Evolutionary conservation across 2,329 filamentous ascomycete genomes (phyloP), one percentile per base, ranked within the genome.

Genomic region (Aspergillus neoniger): DNA sequence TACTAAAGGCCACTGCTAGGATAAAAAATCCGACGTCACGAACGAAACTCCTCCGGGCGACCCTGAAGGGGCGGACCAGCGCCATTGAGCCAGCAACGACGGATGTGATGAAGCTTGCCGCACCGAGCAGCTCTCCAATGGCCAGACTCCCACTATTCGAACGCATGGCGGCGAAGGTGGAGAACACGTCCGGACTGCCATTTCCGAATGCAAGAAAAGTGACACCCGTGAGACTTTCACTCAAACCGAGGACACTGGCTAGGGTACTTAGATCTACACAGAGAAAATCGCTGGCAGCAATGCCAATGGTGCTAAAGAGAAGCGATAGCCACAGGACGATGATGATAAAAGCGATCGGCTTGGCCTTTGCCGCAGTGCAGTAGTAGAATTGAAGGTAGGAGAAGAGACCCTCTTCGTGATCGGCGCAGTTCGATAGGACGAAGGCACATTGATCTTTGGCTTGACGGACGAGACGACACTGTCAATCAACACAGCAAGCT

Each of bases 31-130:
- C 85, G 10, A 98, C 90, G 72, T 99, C 95, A 65, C 95, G 86
- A 21, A 97, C 85, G 73, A 98, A 99, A 38, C 92, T 95, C 75
- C 90, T 91, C 69, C 88, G 89, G 56, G 91, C 91, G 55, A 99
- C 95, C 66, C 89, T 90, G 76, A 99, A 99, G 57, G 96, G 95
- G 65, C 91, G 86, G n/a, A 97, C 93, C 58, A 99, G 79, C 14
- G 94, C 95, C 95, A 99, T 99, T 58, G 92, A 96, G 15, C 95
- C 95, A 5, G 94, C 92, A 36, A 99, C 95, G 17, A 99, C 94
- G 1, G 93, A 91, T 1, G 93, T 96, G 75, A 99, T 99, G 79
- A 99, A 99, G 64, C 91, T 88, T 36, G 95, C 95, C 10, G 95
- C 95, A 36, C 95, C 95, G 56, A 99, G 92, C 54, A 99, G 83